phyloP scores from a whole-genome alignment of 139 green algal genomes.

The Spirogloea muscicola region DNA sequence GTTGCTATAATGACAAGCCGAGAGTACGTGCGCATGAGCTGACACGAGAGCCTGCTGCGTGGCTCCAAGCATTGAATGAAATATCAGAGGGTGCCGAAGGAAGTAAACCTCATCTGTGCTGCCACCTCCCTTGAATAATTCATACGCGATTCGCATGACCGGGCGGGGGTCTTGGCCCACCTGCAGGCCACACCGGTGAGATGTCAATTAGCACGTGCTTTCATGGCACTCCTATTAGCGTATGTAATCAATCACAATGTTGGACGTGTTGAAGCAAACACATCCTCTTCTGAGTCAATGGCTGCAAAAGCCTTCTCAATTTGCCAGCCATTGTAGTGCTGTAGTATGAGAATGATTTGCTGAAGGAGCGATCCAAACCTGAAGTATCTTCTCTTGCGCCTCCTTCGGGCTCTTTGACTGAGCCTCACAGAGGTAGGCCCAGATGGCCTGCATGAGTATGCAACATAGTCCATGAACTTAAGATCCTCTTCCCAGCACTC shows the following conservation, averaged over 20 bases:
- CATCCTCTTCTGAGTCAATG: background rate
- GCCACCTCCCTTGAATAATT: conserved; percentile 46
- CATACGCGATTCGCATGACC: conserved; percentile 68
- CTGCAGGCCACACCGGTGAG: conserved; percentile 51
- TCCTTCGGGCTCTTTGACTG: conserved; percentile 55
- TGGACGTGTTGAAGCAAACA: background rate
- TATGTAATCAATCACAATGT: background rate
- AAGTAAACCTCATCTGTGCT: conserved; percentile 49
- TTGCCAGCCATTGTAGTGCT: too few species aligned
- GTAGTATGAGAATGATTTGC: background rate
- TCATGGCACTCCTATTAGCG: too few species aligned
- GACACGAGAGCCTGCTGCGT: background rate
- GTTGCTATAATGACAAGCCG: too few species aligned
- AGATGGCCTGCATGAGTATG: conserved; percentile 72
- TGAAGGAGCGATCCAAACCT: conserved; percentile 36
- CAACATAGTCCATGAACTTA: too few species aligned
- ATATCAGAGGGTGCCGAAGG: background rate
- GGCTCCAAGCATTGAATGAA: background rate
- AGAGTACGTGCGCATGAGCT: background rate
- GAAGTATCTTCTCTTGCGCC: conserved; percentile 68
- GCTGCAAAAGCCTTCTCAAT: background rate
- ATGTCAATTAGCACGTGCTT: too few species aligned
- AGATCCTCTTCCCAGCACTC: too few species aligned
- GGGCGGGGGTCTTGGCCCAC: conserved; percentile 66
- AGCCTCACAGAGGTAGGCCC: conserved; percentile 80